A percentile compares a stretch with the other conserved stretches of the same genome.
phyloP scores from a whole-genome alignment of 2,329 filamentous ascomycete species.

The Rhexocercosporidium sp. region DNA sequence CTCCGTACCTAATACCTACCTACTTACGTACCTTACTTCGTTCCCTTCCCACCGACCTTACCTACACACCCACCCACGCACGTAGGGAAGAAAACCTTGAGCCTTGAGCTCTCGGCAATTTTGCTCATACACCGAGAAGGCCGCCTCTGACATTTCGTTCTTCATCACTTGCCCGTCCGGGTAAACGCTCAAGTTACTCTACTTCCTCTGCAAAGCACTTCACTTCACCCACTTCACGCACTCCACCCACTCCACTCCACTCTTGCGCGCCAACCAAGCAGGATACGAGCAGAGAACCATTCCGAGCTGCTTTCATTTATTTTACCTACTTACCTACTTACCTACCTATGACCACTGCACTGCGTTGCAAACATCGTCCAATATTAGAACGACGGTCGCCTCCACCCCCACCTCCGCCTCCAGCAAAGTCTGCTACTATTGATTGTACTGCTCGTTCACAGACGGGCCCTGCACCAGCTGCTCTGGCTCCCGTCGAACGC shows the following conservation, averaged over 20 bases:
- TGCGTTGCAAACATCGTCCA: neutral
- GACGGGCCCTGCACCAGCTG: too few relatives aligned
- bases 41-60: neutral
- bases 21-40: neutral
- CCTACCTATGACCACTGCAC: neutral
- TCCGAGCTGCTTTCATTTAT: neutral
- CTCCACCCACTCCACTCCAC: neutral
- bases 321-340: neutral
- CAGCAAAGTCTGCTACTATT: too few relatives aligned
- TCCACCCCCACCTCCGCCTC: too few relatives aligned
- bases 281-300: neutral
- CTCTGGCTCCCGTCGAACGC: neutral
- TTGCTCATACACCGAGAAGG: neutral
- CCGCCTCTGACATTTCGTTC: neutral
- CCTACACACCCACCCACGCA: too few relatives aligned
- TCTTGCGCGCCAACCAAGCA: slow-evolving; percentile 10
- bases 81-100: too few relatives aligned
- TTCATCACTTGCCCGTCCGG: slow-evolving; percentile 1
- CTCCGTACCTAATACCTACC: neutral
- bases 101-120: too few relatives aligned
- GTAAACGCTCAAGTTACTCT: too few relatives aligned
- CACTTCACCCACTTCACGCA: too few relatives aligned
- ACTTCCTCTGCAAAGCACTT: too few relatives aligned
- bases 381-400: neutral
- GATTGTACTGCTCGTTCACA: too few relatives aligned